Base-by-base conservation (phyloP, 2,329 filamentous ascomycete species). In the Aureobasidium sp. region DNA sequence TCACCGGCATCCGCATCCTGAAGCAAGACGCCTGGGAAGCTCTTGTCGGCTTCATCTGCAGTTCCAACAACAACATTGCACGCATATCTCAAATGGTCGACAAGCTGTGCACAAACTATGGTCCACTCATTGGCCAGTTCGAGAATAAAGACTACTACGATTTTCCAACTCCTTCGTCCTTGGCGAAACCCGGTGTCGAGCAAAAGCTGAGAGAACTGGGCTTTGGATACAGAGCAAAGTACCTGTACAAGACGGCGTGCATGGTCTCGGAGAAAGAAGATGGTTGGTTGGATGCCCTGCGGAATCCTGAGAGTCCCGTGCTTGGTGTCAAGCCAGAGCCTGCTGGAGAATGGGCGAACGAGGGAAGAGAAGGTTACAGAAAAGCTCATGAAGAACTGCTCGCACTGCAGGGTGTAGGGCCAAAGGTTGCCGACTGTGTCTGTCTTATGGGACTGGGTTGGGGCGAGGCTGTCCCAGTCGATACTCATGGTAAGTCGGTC, bases 11-110 rank as follows among this genome's bases (percentile, higher is more conserved):
- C 53, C 84, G 93, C 19, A 96, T 98, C 59, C 73, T 98, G 39
- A 88, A 85, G 62, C 93, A 98, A 71, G 90, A 96, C 73, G 84
- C 91, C 1, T 98, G 94, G 93, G 93, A 98, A 69, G 84, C 93
- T 0, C 75, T 98, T 19, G 76, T 98, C 21, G 85, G 86, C 54
- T 98, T 98, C 70, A 98, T 98, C 59, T 98, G 93, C 76, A 96
- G 90, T 70, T 95, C 90, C 70, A 98, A 98, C 71, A 98, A 98
- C 72, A 96, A 98, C 66, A 98, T 98, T 56, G 79, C 84, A 2
- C 82, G 93, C 34, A 98, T 98, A 66, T 91, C 88, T 4, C 88
- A 94, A 70, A 98, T 98, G 93, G 90, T 91, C 19, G 84, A 94
- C 61, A 97, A 95, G 62, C 74, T 98, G 11, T 98, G 94, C 66